Evolutionary conservation across 2,329 filamentous ascomycete genomes (phyloP).

Genomic region (Hypomyces rosellus): DNA sequence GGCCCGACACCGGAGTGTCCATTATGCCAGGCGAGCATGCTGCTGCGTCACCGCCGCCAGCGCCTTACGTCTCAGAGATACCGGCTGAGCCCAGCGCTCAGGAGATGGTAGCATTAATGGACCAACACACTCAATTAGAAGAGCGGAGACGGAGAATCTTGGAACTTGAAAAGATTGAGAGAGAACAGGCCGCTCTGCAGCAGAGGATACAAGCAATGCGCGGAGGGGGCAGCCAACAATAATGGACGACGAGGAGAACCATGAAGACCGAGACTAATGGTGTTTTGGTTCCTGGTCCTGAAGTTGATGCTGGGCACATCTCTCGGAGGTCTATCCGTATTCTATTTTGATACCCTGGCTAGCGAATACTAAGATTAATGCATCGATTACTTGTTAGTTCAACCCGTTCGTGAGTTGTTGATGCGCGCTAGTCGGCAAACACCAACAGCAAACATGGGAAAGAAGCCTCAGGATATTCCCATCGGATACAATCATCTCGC

Average conservation of each 20-base stretch:
- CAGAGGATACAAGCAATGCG: neutral
- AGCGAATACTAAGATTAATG: neutral
- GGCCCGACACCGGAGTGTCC: neutral
- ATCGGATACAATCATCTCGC: too few relatives aligned
- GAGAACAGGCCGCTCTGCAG: constrained; percentile 3
- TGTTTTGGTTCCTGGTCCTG: too few relatives aligned
- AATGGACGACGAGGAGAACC: neutral
- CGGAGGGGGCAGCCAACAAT: neutral
- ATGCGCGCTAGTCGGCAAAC: too few relatives aligned
- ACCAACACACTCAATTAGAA: constrained; percentile 5
- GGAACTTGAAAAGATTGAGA: constrained; percentile 7
- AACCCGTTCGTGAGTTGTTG: too few relatives aligned
- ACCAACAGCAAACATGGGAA: too few relatives aligned
- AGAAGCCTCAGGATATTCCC: too few relatives aligned
- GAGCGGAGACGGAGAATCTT: constrained; percentile 1
- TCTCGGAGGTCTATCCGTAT: too few relatives aligned
- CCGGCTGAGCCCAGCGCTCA: neutral
- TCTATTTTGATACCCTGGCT: neutral
- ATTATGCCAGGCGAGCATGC: neutral
- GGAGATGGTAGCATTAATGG: neutral
- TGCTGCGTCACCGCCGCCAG: neutral
- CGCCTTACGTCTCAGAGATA: neutral
- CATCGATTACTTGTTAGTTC: too few relatives aligned
- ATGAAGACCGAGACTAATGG: neutral
- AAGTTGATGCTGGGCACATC: too few relatives aligned